phyloP scores from a whole-genome alignment of 371 early-diverging fungal genomes.

The Mortierella polycephala region DNA sequence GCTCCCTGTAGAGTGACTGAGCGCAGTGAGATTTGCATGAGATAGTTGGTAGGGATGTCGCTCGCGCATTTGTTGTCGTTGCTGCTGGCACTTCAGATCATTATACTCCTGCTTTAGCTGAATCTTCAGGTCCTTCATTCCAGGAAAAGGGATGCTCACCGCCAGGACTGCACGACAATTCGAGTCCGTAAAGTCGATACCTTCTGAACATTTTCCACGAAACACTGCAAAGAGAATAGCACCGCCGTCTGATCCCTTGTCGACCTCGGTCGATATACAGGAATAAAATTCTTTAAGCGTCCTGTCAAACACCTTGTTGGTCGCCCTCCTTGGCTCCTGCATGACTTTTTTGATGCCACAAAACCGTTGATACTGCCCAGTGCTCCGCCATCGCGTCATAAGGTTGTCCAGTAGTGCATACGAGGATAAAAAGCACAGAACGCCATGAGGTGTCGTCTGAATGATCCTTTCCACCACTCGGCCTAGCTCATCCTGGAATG shows the following conservation, averaged over 20 bases:
- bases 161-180: slow-evolving; percentile 90
- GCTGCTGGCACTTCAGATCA: slow-evolving; percentile 20
- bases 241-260: slow-evolving; percentile 56
- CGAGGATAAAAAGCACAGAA: slow-evolving; percentile 73
- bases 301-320: slow-evolving; percentile 66
- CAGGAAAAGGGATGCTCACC: slow-evolving; percentile 94
- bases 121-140: slow-evolving; percentile 70
- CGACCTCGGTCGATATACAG: slow-evolving; percentile 18
- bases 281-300: slow-evolving; percentile 60
- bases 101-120: slow-evolving; percentile 74
- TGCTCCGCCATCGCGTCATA: slow-evolving; percentile 61
- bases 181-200: slow-evolving; percentile 93
- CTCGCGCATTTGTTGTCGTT: slow-evolving; percentile 2
- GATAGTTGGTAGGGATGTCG: neutral
- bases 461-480: slow-evolving; percentile 62
- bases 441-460: slow-evolving; percentile 66
- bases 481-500: slow-evolving; percentile 80
- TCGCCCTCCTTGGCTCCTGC: slow-evolving; percentile 61
- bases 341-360: slow-evolving; percentile 48
- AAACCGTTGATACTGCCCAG: slow-evolving; percentile 14
- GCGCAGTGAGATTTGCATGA: slow-evolving; percentile 14
- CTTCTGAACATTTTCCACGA: slow-evolving; percentile 95
- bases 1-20: slow-evolving; percentile 22
- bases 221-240: slow-evolving; percentile 71
- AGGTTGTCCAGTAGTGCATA: slow-evolving; percentile 66